Conservation (phyloP, 495 filamentous ascomycete genomes). For the Annulohypoxylon stygium region DNA sequence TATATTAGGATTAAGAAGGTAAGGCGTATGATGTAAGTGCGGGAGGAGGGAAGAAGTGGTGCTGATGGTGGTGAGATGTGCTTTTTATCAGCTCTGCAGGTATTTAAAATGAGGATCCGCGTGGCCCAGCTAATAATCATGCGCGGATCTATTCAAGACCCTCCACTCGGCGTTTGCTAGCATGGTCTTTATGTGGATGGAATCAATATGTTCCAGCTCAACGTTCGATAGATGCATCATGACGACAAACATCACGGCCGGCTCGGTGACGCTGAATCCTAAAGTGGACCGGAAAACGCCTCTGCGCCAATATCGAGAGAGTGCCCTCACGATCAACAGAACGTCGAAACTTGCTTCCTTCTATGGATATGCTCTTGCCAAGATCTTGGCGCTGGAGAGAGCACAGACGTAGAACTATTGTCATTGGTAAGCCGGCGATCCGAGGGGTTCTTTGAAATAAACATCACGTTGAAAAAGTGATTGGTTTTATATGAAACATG, state of each 20-base stretch:
- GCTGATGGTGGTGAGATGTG: slow-evolving; percentile 5
- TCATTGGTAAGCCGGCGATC: neutral
- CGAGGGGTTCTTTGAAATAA: neutral
- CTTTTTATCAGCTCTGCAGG: slow-evolving; percentile 6
- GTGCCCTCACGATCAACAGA: neutral
- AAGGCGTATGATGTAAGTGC: neutral
- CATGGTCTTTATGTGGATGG: neutral
- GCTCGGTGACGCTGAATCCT: neutral
- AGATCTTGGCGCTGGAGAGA: neutral
- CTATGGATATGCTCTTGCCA: neutral
- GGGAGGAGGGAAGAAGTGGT: neutral
- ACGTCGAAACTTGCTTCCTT: neutral
- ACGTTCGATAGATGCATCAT: slow-evolving; percentile 2
- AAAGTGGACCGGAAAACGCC: neutral
- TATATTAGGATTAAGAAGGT: neutral
- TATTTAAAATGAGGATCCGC: slow-evolving; percentile 13
- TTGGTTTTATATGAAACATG: neutral
- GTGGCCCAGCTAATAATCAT: neutral
- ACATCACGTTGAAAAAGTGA: neutral
- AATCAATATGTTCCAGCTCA: slow-evolving; percentile 5
- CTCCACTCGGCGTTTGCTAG: slow-evolving; percentile 5
- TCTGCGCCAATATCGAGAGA: neutral
- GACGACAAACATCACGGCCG: neutral
- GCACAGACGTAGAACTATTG: neutral
- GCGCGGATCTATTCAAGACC: slow-evolving; percentile 7